Evolutionary conservation across 108 stramenopile genomes (phyloP).

Genomic region (Chaetoceros tenuissimus): DNA sequence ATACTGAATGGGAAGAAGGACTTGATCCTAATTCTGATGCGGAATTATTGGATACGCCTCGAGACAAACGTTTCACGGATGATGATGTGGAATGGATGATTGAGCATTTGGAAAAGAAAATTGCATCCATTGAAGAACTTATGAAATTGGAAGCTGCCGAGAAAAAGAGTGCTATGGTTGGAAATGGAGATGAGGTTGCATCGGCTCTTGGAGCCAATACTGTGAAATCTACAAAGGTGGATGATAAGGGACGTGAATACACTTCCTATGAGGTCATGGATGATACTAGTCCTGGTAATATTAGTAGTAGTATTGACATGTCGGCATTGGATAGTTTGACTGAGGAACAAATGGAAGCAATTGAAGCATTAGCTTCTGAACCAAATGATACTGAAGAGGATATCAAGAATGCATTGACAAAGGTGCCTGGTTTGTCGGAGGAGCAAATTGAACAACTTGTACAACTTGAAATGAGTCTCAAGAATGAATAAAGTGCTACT

Average conservation of each 20-base stretch:
- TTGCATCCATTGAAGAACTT: slow-evolving; percentile 15
- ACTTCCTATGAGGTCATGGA: neutral
- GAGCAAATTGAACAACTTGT: slow-evolving; percentile 23
- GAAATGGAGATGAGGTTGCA: neutral
- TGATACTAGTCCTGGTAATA: neutral
- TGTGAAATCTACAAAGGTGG: neutral
- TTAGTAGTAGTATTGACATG: neutral
- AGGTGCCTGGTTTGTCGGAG: slow-evolving; percentile 33
- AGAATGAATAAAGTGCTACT: no score
- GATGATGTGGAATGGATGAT: slow-evolving; percentile 74
- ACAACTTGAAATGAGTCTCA: slow-evolving; percentile 36
- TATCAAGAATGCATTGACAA: slow-evolving; percentile 22
- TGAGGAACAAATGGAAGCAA: neutral
- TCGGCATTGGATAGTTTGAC: neutral
- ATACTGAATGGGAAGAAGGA: slow-evolving; percentile 69
- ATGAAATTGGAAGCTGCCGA: neutral
- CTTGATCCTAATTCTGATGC: slow-evolving; percentile 36
- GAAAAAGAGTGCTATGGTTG: neutral
- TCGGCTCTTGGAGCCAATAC: neutral
- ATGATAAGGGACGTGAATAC: neutral
- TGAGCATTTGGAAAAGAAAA: slow-evolving; percentile 44
- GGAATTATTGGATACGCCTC: slow-evolving; percentile 30
- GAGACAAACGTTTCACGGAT: slow-evolving; percentile 30
- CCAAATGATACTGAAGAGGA: slow-evolving; percentile 23
- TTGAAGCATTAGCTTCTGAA: neutral